Conservation (phyloP, 2,329 filamentous ascomycete species). For the Colletotrichum ledebouriae region DNA sequence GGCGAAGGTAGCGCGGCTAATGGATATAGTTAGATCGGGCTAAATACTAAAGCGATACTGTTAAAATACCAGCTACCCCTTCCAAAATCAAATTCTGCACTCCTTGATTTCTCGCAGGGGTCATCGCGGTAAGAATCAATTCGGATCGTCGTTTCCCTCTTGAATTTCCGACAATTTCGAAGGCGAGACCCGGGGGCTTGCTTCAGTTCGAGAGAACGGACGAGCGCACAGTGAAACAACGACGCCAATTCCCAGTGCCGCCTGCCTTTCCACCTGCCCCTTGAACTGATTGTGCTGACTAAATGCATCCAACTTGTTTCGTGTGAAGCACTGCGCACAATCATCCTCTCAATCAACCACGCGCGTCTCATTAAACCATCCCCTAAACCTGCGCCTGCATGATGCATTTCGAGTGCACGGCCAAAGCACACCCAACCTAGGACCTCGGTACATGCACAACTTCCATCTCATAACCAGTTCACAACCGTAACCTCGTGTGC, state of each 20-base stretch:
- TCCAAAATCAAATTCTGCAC: constrained; percentile 16
- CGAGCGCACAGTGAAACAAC: constrained; percentile 14
- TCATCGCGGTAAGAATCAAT: not conserved
- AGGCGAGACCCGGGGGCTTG: constrained; percentile 2
- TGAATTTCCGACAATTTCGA: constrained; percentile 30
- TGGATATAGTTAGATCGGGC: no score
- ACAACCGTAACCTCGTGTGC: not conserved
- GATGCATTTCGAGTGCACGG: not conserved
- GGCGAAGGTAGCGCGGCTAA: no score
- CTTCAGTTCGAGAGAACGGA: not conserved
- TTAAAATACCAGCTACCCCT: no score
- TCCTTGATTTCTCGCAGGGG: constrained; percentile 8
- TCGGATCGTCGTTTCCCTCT: constrained; percentile 27
- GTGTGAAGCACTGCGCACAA: constrained; percentile 37
- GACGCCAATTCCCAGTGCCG: not conserved
- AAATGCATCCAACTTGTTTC: constrained; percentile 24
- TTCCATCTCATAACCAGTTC: not conserved
- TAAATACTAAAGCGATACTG: no score
- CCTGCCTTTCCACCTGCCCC: no score
- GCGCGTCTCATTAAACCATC: not conserved
- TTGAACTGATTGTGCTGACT: not conserved
- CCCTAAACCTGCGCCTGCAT: constrained; percentile 8
- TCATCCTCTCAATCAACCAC: constrained; percentile 16
- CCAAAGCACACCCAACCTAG: no score
- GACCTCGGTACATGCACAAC: constrained; percentile 1